Evolutionary conservation across 2,329 filamentous ascomycete genomes (phyloP), one percentile per base, ranked within the genome.

Genomic region (Talaromyces sp.): DNA sequence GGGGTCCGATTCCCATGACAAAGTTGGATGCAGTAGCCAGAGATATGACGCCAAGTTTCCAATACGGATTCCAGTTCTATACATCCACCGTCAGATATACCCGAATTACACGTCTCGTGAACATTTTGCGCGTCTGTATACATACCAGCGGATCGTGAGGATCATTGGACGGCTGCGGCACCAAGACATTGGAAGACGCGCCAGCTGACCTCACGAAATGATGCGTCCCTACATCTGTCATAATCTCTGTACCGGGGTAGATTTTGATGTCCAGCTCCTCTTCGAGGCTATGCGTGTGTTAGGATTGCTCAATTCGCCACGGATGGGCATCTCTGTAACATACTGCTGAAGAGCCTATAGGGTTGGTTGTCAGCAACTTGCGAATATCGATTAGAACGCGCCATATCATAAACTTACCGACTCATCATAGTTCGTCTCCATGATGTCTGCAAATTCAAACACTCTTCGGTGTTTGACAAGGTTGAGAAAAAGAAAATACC

Each of bases 171-270:
- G 81, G 81, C 64, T 83, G 81, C 25, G 81, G 81, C 9, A 83
- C 80, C n/a, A 83, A 71, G 19, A 82, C 80, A 33, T 78, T 74
- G 30, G 71, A 71, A 19, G 73, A 72, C 33, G 70, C 68, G 22
- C 72, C 71, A 19, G 78, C 75, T 67, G 74, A 70, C 62, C 87
- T 88, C 67, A 88, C 84, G 67, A 88, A 88, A 70, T 87, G 85
- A 72, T 87, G 84, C 1, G 77, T 75, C 27, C 84, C 85, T 42
- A 88, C 81, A 76, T 88, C 83, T 10, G 78, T 73, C 84, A 85
- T 86, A 67, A 85, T 77, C 71, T 85, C 84, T 4, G 84, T 86
- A 25, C 83, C 83, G 2, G 83, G 83, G 47, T 84, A 71, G 61
- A 86, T 80, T 64, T 84, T 80, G 39, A 76, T 76, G 59, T 81